A percentile compares a stretch with the other conserved stretches of the same genome.
Conservation (phyloP, 208 protist species). For the Strigomonas galati region DNA sequence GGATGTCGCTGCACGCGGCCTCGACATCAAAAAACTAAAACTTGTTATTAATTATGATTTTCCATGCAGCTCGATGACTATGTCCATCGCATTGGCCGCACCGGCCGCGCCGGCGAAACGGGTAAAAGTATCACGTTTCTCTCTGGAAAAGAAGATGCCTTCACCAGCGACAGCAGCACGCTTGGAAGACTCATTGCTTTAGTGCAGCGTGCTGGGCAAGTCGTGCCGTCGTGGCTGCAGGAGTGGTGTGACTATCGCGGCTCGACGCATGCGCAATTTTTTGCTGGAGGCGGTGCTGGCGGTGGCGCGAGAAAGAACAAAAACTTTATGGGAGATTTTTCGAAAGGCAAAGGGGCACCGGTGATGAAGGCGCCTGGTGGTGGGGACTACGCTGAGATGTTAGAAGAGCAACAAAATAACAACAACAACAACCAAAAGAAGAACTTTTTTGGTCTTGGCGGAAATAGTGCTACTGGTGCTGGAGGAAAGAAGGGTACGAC, state of each 20-base stretch:
- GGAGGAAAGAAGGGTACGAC: constrained; percentile 32
- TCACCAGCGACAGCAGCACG: constrained; percentile 76
- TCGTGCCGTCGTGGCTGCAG: constrained; percentile 64
- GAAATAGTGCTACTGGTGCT: constrained; percentile 10
- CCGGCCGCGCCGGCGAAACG: constrained; percentile 87
- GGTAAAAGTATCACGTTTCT: constrained; percentile 85
- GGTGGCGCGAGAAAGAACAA: constrained; percentile 13
- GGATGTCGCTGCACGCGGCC: constrained; percentile 92
- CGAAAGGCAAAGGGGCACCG: too few species aligned
- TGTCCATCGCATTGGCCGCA: constrained; percentile 97
- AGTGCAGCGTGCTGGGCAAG: constrained; percentile 63
- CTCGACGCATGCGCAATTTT: constrained; percentile 42
- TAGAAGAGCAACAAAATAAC: too few species aligned
- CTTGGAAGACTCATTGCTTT: constrained; percentile 67
- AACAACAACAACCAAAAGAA: not conserved
- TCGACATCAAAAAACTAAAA: constrained; percentile 98
- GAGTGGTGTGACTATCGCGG: constrained; percentile 63
- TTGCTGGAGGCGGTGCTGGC: constrained; percentile 17
- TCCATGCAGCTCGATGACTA: constrained; percentile 99
- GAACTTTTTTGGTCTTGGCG: constrained; percentile 45
- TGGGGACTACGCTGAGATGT: too few species aligned
- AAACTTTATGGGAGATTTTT: not conserved
- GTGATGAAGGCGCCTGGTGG: too few species aligned
- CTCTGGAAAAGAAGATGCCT: constrained; percentile 85
- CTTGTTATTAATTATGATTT: constrained; percentile 99